A percentile compares a stretch with the other conserved stretches of the same genome.
phyloP scores from a whole-genome alignment of 129 eudicot species.

The Chrysanthemum lavandulifolium region DNA sequence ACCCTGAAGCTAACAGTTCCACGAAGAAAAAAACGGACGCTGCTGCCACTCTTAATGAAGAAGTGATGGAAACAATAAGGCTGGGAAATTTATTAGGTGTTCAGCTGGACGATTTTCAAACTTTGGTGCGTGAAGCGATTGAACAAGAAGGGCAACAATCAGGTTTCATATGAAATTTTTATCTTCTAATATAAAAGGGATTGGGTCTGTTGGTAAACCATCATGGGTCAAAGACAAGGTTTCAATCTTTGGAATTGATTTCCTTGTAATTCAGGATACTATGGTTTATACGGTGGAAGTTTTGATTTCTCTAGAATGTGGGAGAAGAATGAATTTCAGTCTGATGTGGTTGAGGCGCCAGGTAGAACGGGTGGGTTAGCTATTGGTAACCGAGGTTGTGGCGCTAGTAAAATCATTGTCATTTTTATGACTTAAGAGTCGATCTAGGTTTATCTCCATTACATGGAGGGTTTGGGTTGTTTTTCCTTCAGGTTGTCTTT shows the following conservation, averaged over 20 bases:
- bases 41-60: background rate
- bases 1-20: background rate
- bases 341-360: conserved; percentile 5
- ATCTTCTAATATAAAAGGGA: background rate
- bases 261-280: background rate
- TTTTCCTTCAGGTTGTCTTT: no score
- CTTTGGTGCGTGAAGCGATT: background rate
- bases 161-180: background rate
- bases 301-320: background rate
- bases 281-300: background rate
- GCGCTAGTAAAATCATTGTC: no score
- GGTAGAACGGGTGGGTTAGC: background rate
- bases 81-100: background rate
- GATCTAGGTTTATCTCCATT: no score
- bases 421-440: no score
- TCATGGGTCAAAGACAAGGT: background rate
- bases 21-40: background rate
- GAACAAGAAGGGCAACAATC: background rate
- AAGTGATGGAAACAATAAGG: background rate
- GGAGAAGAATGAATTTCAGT: background rate
- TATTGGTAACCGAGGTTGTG: background rate
- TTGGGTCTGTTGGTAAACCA: background rate
- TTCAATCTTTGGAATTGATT: background rate
- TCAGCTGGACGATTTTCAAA: background rate
- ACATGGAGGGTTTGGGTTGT: no score